Conservation (phyloP, 805 yeast species). For the Saccharomyces kudriavzevii region DNA sequence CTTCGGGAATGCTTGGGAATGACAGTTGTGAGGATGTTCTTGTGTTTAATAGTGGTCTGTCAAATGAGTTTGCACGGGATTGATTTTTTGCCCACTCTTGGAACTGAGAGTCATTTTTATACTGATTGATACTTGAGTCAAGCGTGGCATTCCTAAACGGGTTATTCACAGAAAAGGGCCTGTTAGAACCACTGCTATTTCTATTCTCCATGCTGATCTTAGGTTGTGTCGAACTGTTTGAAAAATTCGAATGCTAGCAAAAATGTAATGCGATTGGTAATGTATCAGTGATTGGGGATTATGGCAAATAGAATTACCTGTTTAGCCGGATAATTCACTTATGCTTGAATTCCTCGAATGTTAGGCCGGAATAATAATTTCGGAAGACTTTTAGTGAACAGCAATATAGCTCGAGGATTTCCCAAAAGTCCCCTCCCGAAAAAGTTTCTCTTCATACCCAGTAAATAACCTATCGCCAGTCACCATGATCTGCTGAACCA, state of each 20-base stretch:
- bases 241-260: background rate
- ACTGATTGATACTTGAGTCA: slow-evolving; percentile 23
- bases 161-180: slow-evolving; percentile 54
- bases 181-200: slow-evolving; percentile 14
- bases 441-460: background rate
- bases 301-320: background rate
- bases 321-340: background rate
- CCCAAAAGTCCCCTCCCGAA: background rate
- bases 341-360: background rate
- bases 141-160: slow-evolving; percentile 54
- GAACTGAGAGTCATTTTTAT: slow-evolving; percentile 35
- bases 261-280: background rate
- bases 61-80: background rate
- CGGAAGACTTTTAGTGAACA: no score
- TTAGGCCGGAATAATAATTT: no score
- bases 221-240: background rate
- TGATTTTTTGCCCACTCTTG: slow-evolving; percentile 45
- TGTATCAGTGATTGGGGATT: background rate
- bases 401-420: background rate
- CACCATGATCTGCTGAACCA: background rate
- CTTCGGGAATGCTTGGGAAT: background rate
- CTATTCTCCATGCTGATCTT: slow-evolving; percentile 2
- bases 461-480: background rate
- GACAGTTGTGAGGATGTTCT: background rate
- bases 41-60: background rate